Base-by-base conservation (phyloP, 345 rosid species). In the Ceriops decandra region DNA sequence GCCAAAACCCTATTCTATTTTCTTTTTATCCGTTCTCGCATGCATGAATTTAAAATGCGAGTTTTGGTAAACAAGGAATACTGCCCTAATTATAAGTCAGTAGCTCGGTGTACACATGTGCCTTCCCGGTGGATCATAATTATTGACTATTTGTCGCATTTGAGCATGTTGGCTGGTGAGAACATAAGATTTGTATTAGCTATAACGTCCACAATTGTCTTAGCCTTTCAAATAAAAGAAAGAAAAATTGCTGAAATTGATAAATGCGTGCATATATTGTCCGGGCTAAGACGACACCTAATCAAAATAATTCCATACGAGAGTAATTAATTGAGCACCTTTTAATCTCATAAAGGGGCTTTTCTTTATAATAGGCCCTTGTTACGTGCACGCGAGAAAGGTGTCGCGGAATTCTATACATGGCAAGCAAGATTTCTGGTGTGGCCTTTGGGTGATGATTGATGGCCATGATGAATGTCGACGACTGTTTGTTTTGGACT, bases 371-470 rank as follows among this genome's bases (percentile, higher is more conserved):
- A 71, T 28, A 21, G 4, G 59, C 71, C 51, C 56, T 47, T 78
- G 71, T 72, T 32, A 59, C 70, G 70, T 73, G 82, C 81, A 79
- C 76, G 81, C 81, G 79, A 76, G 74, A 31, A 72, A 71, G 69
- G 73, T 51, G 66, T 47, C 10, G 38, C 63, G 38, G 71, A 59
- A 27, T 57, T 58, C 64, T 51, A 63, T 21, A 66, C 27, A 72
- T 47, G 32, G 73, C 28, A 70, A 32, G 38, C 49, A 11, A 21
- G 31, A 4, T 56, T 24, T 17, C 28, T 33, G 64, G 74, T 54
- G 78, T 27, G 57, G 72, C n/a, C 28, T 46, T 46, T 15, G 56
- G 22, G 5, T 21, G 58, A 54, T 71, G 62, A 71, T 63, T 0
- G 67, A 63, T 71, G 74, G 47, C 36, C 8, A 60, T 32, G 32